These are phyloP conservation scores for Proliferodiscus dingleyae DNA, from an alignment of 2,329 filamentous ascomycete species.

Conservation along the genomic window DNA sequence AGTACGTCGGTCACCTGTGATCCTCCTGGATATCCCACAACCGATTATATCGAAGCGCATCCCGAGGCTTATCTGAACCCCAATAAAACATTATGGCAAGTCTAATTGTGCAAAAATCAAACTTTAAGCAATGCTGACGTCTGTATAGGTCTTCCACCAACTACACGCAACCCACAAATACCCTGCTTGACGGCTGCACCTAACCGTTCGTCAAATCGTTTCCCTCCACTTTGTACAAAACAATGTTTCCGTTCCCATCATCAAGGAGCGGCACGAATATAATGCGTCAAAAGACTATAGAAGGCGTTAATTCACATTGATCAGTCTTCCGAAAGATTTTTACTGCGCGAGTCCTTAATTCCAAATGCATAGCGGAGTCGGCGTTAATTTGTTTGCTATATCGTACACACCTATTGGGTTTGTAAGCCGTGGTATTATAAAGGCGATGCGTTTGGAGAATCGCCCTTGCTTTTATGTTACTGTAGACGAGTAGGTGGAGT, in stretches of 20 bases:
- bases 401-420: constrained; percentile 2
- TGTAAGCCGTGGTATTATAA: too few species aligned
- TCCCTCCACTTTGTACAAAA: constrained; percentile 20
- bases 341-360: constrained; percentile 2
- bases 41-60: constrained; percentile 60
- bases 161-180: constrained; percentile 58
- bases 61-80: constrained; percentile 51
- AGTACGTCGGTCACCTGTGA: constrained; percentile 60
- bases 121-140: constrained; percentile 21
- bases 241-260: constrained; percentile 10
- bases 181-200: constrained; percentile 51
- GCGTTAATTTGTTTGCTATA: constrained; percentile 2
- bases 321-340: constrained; percentile 6
- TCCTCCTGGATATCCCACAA: constrained; percentile 62
- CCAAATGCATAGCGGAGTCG: constrained; percentile 13
- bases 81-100: constrained; percentile 54
- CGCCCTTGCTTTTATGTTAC: too few species aligned
- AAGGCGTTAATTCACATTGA: constrained; percentile 11
- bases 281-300: constrained; percentile 22
- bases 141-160: constrained; percentile 37
- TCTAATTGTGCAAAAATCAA: not conserved
- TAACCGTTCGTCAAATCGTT: constrained; percentile 5
- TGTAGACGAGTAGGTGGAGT: too few species aligned
- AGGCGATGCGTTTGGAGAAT: too few species aligned
- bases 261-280: constrained; percentile 18